Base-by-base conservation (phyloP, 805 yeast genomes). In the Suhomyces kilbournensis region DNA sequence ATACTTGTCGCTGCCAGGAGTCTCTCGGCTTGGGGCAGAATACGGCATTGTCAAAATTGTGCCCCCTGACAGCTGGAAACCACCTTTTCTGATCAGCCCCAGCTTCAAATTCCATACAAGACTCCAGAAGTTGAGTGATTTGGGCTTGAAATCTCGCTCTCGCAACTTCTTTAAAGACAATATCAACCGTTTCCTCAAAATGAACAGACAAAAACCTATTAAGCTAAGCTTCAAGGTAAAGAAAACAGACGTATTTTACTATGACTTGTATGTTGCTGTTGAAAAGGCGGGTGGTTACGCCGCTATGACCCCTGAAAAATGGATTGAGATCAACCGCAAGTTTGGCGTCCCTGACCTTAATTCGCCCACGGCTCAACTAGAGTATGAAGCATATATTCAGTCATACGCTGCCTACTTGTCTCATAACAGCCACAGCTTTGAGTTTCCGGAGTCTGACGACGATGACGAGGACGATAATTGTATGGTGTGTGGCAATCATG, bases 91-190 rank as follows among this genome's bases (percentile, higher is more conserved):
- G 50, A 69, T 87, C 19, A 75, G 86, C 47, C 71, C 74, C 45
- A 60, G 69, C 6, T 87, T 88, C 66, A 75, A 68, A 47, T 88
- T 88, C 62, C 84, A 81, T 55, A 86, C 90, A 7, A 67, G 96
- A 50, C 63, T 84, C n/a, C 94, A 88, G 63, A 79, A 76, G 46
- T 61, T 88, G 50, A 79, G 81, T 59, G 90, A 86, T 62, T 69
- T 88, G 60, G 84, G 85, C 23, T 64, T 88, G 15, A 64, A 78
- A 7, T 84, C 85, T 52, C 72, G 96, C 55, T 80, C 86, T 32
- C 71, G 92, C 46, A 70, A 77, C 53, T 82, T 83, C 58, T 88
- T 87, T 68, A 70, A 72, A 44, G 82, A 79, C 50, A 90, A 85
- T 56, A 67, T 87, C 53, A 78, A 80, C 53, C 79, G 88, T 53